Evolutionary conservation across 2,329 filamentous ascomycete genomes (phyloP).

Genomic region (Rutstroemia sydowiana): DNA sequence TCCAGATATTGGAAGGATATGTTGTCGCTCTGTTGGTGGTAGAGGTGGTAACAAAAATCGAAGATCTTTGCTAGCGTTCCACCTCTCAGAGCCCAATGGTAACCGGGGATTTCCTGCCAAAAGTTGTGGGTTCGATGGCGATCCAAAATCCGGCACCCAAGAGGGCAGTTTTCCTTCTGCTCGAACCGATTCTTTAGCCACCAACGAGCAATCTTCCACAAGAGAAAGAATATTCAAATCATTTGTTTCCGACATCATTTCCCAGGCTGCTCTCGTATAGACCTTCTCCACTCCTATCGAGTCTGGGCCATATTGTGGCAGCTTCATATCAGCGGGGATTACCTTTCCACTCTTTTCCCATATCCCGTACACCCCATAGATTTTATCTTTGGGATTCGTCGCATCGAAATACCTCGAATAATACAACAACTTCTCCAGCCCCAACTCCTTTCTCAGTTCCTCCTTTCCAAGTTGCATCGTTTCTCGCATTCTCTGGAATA

Average conservation of each 20-base stretch:
- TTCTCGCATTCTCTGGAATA: conserved; percentile 10
- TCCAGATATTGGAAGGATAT: conserved; percentile 1
- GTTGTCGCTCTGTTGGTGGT: background rate
- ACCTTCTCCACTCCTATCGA: background rate
- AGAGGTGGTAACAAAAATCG: conserved; percentile 1
- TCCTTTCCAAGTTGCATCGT: background rate
- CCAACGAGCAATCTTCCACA: conserved; percentile 10
- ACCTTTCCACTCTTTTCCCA: conserved; percentile 9
- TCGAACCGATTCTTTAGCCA: background rate
- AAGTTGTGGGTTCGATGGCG: conserved; percentile 4
- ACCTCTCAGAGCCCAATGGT: background rate
- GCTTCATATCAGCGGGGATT: conserved; percentile 1
- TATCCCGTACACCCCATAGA: conserved; percentile 12
- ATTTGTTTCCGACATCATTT: conserved; percentile 7
- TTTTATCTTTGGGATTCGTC: conserved; percentile 10
- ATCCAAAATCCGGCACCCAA: conserved; percentile 16
- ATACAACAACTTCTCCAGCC: conserved; percentile 11
- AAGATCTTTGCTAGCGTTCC: conserved; percentile 10
- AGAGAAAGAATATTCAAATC: conserved; percentile 16
- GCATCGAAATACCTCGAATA: conserved; percentile 12
- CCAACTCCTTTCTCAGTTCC: background rate
- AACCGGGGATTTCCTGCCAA: conserved; percentile 12
- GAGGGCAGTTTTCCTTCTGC: conserved; percentile 8
- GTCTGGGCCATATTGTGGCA: conserved; percentile 1
- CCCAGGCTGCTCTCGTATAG: conserved; percentile 10